Evolutionary conservation across 768 basidiomycete species (phyloP).

Genomic region (Symmetrospora coprosmae): DNA sequence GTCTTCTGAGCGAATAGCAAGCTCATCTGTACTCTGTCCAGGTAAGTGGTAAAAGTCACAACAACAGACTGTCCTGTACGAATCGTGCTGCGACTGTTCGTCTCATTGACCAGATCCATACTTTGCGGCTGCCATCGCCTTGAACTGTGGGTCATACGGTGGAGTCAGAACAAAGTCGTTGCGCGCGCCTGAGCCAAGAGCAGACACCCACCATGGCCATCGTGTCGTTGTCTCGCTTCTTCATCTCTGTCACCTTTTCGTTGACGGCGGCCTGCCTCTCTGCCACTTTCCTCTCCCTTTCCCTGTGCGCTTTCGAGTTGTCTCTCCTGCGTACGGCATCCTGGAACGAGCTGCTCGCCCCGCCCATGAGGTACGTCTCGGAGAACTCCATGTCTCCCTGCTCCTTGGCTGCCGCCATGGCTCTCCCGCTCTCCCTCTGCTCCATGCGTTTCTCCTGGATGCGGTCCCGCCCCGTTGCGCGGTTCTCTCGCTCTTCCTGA

Average conservation of each 20-base stretch:
- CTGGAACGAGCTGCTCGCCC: constrained; percentile 1
- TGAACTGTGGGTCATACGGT: neutral
- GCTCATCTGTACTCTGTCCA: too few relatives aligned
- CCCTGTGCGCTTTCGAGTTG: neutral
- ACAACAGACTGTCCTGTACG: too few relatives aligned
- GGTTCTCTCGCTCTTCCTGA: neutral
- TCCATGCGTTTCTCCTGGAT: constrained; percentile 2
- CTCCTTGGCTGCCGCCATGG: constrained; percentile 11
- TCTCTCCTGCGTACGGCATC: constrained; percentile 10
- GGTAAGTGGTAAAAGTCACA: too few relatives aligned
- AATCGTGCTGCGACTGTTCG: too few relatives aligned
- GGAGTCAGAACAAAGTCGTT: neutral
- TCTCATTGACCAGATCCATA: constrained; percentile 25
- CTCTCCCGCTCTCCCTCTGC: neutral
- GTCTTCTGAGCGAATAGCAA: too few relatives aligned
- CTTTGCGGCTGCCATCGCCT: constrained; percentile 16
- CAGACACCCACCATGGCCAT: constrained; percentile 12
- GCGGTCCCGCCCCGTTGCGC: constrained; percentile 29
- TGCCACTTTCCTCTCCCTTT: neutral
- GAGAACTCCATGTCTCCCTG: constrained; percentile 13
- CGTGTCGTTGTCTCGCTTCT: constrained; percentile 10
- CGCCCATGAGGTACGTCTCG: neutral
- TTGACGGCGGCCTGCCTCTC: neutral
- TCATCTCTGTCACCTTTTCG: neutral
- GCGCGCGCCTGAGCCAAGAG: neutral